Evolutionary conservation across 768 basidiomycete genomes (phyloP), one percentile per base, ranked within the genome.

Genomic region (Pisolithus microcarpus): DNA sequence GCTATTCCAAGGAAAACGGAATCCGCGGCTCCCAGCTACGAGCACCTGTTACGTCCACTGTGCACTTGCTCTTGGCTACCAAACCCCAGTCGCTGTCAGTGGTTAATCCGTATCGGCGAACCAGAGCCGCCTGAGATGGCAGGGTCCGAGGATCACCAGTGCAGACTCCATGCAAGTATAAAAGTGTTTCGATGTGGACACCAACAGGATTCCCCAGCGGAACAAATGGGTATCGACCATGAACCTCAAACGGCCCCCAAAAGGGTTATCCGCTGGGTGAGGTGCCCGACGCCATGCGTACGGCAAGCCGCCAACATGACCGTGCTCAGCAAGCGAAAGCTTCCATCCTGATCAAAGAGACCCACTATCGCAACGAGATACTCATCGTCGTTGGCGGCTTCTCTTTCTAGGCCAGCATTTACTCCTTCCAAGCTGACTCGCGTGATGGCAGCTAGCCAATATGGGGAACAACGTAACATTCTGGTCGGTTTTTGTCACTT

Each of bases 351-450:
- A 89, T 94, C 39, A 76, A 83, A 47, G 82, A 87, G 51, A 84
- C 86, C 9, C 81, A 91, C 58, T 53, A 58, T 34, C 71, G 75
- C 52, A 66, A 76, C 3, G 70, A 85, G 52, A 66, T 97, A 5
- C 95, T 95, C 0, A 88, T 98, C 50, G 73, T 95, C 7, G 94
- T 95, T 43, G 96, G 96, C 2, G 96, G 96, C 5, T 98, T 96
- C 2, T 82, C 91, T 4, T 99, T 98, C 64, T 98, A 94, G 86
- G 87, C 24, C 95, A 98, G 61, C 91, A 99, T 64, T 81, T 96
- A 38, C 72, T 98, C 11, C 4, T 97, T 97, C 61, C 89, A 93
- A 81, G 84, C 61, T 79, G 87, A 24, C 72, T 93, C 31, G 70
- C 67, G 5, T 18, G 59, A 66, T 16, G 56, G 68, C 13, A 48